Percentiles rank a stretch among this genome's conserved stretches.
Conservation (phyloP, 257 asterid species). For the Galeopsis tetrahit region DNA sequence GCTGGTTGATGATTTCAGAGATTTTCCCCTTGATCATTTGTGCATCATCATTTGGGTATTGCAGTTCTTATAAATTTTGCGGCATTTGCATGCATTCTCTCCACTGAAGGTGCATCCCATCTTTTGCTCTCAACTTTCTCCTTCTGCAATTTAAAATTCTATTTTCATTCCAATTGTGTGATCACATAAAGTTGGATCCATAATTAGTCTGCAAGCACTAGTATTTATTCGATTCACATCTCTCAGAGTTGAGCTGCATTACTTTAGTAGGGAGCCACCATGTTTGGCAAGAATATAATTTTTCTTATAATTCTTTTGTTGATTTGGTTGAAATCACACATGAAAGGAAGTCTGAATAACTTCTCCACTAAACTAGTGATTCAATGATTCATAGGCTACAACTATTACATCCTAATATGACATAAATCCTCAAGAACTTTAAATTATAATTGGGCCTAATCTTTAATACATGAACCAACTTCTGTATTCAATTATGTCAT, state of each 20-base stretch:
- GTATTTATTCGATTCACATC: neutral
- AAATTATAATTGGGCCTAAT: neutral
- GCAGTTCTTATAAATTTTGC: conserved; percentile 91
- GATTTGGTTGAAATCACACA: neutral
- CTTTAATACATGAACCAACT: too few relatives aligned
- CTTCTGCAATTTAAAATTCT: neutral
- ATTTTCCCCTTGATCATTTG: conserved; percentile 87
- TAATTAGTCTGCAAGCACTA: neutral
- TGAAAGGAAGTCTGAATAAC: neutral
- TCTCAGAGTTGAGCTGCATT: conserved; percentile 10
- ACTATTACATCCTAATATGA: neutral
- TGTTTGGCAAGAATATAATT: conserved; percentile 4
- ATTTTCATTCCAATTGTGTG: neutral
- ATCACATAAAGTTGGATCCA: neutral
- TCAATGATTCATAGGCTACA: neutral
- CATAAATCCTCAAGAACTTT: too few relatives aligned
- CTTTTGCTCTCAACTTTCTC: neutral
- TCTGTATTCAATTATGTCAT: too few relatives aligned
- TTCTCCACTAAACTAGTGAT: neutral
- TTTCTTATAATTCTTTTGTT: neutral
- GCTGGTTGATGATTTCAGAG: conserved; percentile 98
- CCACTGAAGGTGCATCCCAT: conserved; percentile 68
- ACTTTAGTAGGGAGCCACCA: neutral
- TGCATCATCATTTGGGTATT: conserved; percentile 82
- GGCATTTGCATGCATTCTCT: conserved; percentile 87